These are phyloP conservation scores for Chimonanthus praecox DNA, from an alignment of 164 flowering plant genomes.

Conservation along the genomic window DNA sequence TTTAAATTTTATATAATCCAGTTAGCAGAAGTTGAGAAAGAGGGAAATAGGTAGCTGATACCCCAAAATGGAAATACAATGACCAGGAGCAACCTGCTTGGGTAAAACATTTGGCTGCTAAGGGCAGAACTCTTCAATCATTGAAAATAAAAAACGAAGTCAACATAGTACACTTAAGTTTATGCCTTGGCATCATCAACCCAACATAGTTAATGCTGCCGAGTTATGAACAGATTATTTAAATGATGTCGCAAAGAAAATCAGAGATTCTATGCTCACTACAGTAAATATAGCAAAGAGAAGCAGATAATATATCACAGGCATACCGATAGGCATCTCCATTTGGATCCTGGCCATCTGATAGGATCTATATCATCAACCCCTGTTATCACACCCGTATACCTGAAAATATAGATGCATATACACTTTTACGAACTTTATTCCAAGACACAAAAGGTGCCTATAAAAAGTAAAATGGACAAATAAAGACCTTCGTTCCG, in stretches of 20 bases:
- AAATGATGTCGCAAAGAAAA: too few species aligned
- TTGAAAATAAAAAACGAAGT: too few species aligned
- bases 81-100: neutral
- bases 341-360: constrained; percentile 84
- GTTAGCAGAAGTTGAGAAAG: neutral
- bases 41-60: neutral
- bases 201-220: neutral
- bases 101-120: too few species aligned
- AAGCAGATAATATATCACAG: neutral
- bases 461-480: neutral
- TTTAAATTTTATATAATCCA: too few species aligned
- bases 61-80: neutral
- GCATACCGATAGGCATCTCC: constrained; percentile 84
- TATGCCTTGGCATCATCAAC: neutral
- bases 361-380: constrained; percentile 71
- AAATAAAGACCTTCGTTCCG: constrained; percentile 65
- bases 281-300: neutral
- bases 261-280: too few species aligned
- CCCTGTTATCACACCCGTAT: constrained; percentile 68
- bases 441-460: neutral
- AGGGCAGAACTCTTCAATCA: too few species aligned
- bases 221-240: neutral
- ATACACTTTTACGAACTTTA: neutral
- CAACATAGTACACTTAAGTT: neutral
- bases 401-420: constrained; percentile 31